Conservation (phyloP, 306 rosid genomes). For the Sicyos edulis region DNA sequence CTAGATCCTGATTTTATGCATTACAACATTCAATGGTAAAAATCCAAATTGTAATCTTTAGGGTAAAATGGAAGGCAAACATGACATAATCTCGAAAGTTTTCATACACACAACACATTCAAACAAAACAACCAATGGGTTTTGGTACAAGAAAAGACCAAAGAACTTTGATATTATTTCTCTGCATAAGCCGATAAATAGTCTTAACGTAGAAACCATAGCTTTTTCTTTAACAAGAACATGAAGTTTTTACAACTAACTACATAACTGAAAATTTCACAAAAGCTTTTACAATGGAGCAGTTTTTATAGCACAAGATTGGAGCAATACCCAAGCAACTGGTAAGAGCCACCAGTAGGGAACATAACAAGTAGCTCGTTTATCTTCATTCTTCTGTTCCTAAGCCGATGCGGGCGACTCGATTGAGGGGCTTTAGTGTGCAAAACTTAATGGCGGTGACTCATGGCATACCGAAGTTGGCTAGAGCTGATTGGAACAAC, state of each 20-base stretch:
- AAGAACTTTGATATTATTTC: slow-evolving; percentile 8
- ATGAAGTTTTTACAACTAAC: background rate
- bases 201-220: background rate
- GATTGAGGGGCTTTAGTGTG: background rate
- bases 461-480: slow-evolving; percentile 64
- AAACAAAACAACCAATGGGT: background rate
- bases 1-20: too few relatives aligned
- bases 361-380: background rate
- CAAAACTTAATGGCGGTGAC: background rate
- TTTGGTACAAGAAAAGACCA: too few relatives aligned
- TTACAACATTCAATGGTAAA: background rate
- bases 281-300: slow-evolving; percentile 8
- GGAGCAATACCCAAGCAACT: slow-evolving; percentile 12
- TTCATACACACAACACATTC: background rate
- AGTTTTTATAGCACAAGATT: slow-evolving; percentile 1
- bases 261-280: slow-evolving; percentile 6
- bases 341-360: background rate
- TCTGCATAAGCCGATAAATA: slow-evolving; percentile 11
- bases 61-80: background rate
- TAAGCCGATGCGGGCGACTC: background rate
- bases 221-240: too few relatives aligned
- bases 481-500: slow-evolving; percentile 79
- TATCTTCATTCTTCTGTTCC: slow-evolving; percentile 5
- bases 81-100: background rate
- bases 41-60: background rate